Base-by-base conservation (phyloP, 805 yeast genomes). In the Sporopachydermia lactativora region DNA sequence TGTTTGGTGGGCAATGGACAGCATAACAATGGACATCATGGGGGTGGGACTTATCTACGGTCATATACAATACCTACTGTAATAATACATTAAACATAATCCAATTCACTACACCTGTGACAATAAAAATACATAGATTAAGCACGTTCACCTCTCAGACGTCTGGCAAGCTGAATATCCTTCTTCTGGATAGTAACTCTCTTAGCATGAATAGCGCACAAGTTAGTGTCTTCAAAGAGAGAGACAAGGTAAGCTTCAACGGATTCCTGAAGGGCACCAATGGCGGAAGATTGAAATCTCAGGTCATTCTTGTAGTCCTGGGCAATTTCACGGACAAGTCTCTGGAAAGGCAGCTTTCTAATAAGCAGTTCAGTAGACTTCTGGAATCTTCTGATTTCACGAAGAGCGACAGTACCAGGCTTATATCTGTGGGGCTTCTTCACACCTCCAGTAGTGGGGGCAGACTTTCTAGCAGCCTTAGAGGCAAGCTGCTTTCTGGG, bases 391-490 rank as follows among this genome's bases (percentile, higher is more conserved):
- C 92, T 79, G 62, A 81, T 81, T 70, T 81, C 92, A 75, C 89
- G 79, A 62, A 81, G 79, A 57, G 94, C 94, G 60, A 81, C 89
- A 59, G 89, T 81, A 78, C 94, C 94, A 61, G 94, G 94, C 83
- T 81, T 82, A 71, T 81, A 82, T 77, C 94, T 79, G 75, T 80
- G 92, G 50, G 88, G 86, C 71, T 81, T 81, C 80, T 81, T 81
- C 60, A 81, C 89, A 71, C 89, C 92, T 59, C 89, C 89, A 43
- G 60, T 66, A 44, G 81, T 66, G 65, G 88, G 86, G 45, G 88
- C 89, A 38, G 89, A 79, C 67, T 81, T 81, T 71, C 92, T 76
- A 53, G 94, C 92, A 51, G 88, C 89, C 73, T 81, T 81, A 49
- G 92, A 81, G 50, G 92, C 89, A 57, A 82, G 75, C 64, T 81